A percentile compares a stretch with the other conserved stretches of the same genome.
Evolutionary conservation across 306 rosid species (phyloP).

Genomic region (Dryas drummondii): DNA sequence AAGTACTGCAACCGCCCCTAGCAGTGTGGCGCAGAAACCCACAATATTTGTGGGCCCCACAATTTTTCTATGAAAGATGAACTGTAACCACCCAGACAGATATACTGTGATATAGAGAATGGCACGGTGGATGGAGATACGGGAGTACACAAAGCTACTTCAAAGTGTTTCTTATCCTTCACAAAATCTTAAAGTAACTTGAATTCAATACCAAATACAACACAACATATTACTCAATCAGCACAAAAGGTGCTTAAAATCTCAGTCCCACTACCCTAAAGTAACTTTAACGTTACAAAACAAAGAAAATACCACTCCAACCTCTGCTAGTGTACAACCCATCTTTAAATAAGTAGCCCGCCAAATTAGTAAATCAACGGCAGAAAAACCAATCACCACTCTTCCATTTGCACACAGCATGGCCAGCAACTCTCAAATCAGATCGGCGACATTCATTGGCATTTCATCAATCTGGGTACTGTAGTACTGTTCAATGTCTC

Average conservation of each 20-base stretch:
- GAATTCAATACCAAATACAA: background rate
- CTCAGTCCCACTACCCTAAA: background rate
- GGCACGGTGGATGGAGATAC: no score
- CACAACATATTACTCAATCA: background rate
- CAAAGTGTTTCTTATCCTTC: no score
- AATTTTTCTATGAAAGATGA: no score
- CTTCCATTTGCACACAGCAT: constrained; percentile 30
- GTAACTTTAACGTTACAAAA: background rate
- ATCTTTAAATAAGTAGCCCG: background rate
- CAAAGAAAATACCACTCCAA: background rate
- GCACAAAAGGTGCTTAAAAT: constrained; percentile 4
- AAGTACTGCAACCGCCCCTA: no score
- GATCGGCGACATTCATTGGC: constrained; percentile 99
- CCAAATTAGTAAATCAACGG: background rate
- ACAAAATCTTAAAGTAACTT: no score
- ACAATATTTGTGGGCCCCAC: no score
- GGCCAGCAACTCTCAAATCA: constrained; percentile 47
- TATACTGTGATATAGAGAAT: no score
- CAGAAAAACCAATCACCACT: constrained; percentile 19
- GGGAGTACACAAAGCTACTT: no score
- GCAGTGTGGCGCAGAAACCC: no score
- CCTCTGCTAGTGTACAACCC: background rate
- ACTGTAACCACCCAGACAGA: no score
- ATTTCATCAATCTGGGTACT: constrained; percentile 98
- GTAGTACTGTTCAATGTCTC: constrained; percentile 95